Base-by-base conservation (phyloP, 768 basidiomycete species). In the Hirschioporus abietinus region DNA sequence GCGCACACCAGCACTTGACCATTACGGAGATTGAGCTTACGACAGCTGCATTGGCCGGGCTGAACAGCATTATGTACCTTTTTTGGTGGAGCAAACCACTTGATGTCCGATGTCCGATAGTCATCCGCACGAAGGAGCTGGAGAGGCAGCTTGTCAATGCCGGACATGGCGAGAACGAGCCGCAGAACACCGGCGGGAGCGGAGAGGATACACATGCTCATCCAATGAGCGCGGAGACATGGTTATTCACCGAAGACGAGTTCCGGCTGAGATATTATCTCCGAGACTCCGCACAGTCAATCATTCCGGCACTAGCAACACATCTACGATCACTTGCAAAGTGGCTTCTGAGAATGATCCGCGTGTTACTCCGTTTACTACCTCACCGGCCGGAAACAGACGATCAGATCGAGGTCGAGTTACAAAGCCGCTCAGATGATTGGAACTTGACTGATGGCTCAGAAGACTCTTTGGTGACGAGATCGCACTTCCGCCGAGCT, bases 51-150 rank as follows among this genome's bases (percentile, higher is more conserved):
- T 52, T 52, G 20, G 42, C 42, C 12, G 42, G 42, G 12, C 36
- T 67, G 20, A 67, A 67, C 65, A 35, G 35, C n/a, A 64, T 65
- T 3, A 67, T 34, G 10, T 67, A 67, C 30, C 27, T 35, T 20
- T 30, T 65, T 20, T 67, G 66, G 66, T 65, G 63, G 66, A 27
- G 52, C 34, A 67, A 67, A 35, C 66, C 66, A 10, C 35, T 65
- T 23, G 27, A 58, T 24, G 52, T 67, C 26, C 60, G 34, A n/a
- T 61, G 60, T 35, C 60, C 24, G 20, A 52, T 52, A 1, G 42
- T 52, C 42, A 20, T 52, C 42, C 42, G 42, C 42, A 52, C 42
- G 42, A 52, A 52, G 42, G 42, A 52, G 20, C 42, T 52, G 42
- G 42, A 52, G 12, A 52, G 42, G 42, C 20, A 15, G 42, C 20